Base-by-base conservation (phyloP, 768 basidiomycete species). In the Leccinum rimulosum region DNA sequence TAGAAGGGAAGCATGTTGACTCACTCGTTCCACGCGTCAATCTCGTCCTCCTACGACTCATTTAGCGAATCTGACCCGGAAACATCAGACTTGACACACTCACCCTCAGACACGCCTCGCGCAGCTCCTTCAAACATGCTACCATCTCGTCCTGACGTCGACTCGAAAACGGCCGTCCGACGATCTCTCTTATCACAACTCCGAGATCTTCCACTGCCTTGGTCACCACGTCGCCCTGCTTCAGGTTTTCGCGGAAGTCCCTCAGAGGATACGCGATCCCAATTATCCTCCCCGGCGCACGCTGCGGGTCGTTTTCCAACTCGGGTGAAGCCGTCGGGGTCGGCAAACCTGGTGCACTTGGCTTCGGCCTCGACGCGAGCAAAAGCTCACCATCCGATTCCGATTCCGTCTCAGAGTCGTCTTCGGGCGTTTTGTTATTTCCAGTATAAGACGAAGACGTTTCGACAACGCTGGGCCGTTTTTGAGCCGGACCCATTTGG, bases 121-220 rank as follows among this genome's bases (percentile, higher is more conserved):
- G 81, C 75, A 96, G 73, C 43, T 70, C 79, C 61, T 75, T 73
- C 80, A 96, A 76, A 70, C 91, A 94, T 43, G 88, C 83, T 28
- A 92, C 50, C 76, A 95, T 80, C 71, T 93, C 89, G 15, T 77
- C 77, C 38, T 79, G 80, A 60, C 93, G 80, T 64, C 84, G 80
- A 38, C 73, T 75, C 43, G 89, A 82, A 74, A 95, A 96, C 38
- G 90, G 90, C 28, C 79, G 78, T 62, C 82, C 70, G 10, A 89
- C 79, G 47, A 93, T 81, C 68, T 93, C 88, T 58, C 78, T 77
- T 49, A 95, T 82, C 10, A 94, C 87, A 15, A 71, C 79, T 12
- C 80, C 84, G 50, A 95, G 73, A 71, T 95, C 94, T 64, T 89
- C 86, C 8, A 93, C 88, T 0, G 92, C 93, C 73, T 95, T 93